Evolutionary conservation across 148 eudicot species (phyloP).

Genomic region (Rhododendron kiyosumense): DNA sequence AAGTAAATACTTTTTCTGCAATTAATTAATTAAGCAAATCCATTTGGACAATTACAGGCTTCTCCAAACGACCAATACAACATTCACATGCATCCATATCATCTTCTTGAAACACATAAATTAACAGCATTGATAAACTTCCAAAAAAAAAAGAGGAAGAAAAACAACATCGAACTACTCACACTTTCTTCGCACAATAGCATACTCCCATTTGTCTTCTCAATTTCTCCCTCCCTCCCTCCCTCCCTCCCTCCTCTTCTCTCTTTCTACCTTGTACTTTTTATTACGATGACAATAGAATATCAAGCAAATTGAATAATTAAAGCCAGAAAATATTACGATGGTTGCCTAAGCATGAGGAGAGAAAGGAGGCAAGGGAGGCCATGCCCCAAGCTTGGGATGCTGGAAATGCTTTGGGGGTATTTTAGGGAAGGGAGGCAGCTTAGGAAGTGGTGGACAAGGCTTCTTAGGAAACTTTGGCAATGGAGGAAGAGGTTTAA

Average conservation of each 20-base stretch:
- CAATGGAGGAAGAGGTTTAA: constrained; percentile 2
- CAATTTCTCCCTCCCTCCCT: too few species aligned
- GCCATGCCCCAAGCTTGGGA: constrained; percentile 11
- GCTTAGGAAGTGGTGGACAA: not conserved
- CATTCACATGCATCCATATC: not conserved
- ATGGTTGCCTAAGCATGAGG: constrained; percentile 4
- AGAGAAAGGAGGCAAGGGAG: constrained; percentile 12
- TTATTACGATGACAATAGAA: not conserved
- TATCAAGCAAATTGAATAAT: not conserved
- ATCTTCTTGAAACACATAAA: not conserved
- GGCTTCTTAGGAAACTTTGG: not conserved
- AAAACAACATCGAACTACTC: not conserved
- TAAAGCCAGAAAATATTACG: not conserved
- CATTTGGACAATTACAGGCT: not conserved
- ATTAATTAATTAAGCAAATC: not conserved
- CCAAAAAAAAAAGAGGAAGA: not conserved
- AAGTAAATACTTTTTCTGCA: not conserved
- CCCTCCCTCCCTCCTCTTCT: not conserved
- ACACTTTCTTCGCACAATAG: not conserved
- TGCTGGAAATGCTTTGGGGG: constrained; percentile 15
- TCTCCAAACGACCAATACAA: not conserved
- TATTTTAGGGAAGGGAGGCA: constrained; percentile 13
- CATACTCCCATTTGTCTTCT: not conserved
- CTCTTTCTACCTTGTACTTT: not conserved
- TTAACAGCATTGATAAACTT: not conserved